Evolutionary conservation across 2,329 filamentous ascomycete genomes (phyloP), one percentile per base, ranked within the genome.

Genomic region (Aspergillus aculeatinus): DNA sequence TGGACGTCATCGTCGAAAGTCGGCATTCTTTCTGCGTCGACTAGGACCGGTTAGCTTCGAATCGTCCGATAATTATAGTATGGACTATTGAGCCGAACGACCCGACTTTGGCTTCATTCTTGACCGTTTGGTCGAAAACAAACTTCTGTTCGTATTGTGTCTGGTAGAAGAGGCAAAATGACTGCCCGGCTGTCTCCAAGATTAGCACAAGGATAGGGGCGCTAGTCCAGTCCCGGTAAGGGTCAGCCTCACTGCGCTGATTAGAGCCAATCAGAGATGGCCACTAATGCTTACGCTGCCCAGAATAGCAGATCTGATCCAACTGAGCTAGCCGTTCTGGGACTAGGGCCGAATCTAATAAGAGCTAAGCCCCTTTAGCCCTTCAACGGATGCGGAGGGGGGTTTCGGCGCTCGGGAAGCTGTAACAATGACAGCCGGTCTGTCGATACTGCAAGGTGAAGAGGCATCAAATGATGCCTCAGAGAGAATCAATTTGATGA

Each of bases 301-400:
- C 31, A 55, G 39, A 55, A 55, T 55, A 55, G 52, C 52, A 55
- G 52, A 55, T 55, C 52, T 23, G 53, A 48, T 19, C n/a, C 53
- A 31, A 42, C 12, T 11, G 7, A 12, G 25, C 53, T 55, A 55
- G 11, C 25, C 27, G 27, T 4, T 11, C 23, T 7, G 2, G 6
- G 53, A 11, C 44, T 55, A 48, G 53, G 9, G 42, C 3, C 25
- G 6, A 16, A n/a, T 16, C 42, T 55, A 29, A 55, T 55, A 27
- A 47, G 31, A 48, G 53, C 42, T 55, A 55, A 55, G 52, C 52
- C 42, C 42, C 39, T 42, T 44, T 39, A 29, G 42, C 44, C 19
- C 42, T 55, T 55, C 19, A 33, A 42, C 42, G 53, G 42, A 48
- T 55, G 53, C 53, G 53, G 53, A 48, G 53, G 25, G 39, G 5